Conservation (phyloP, 768 basidiomycete genomes). For the Psilocybe cyanescens region DNA sequence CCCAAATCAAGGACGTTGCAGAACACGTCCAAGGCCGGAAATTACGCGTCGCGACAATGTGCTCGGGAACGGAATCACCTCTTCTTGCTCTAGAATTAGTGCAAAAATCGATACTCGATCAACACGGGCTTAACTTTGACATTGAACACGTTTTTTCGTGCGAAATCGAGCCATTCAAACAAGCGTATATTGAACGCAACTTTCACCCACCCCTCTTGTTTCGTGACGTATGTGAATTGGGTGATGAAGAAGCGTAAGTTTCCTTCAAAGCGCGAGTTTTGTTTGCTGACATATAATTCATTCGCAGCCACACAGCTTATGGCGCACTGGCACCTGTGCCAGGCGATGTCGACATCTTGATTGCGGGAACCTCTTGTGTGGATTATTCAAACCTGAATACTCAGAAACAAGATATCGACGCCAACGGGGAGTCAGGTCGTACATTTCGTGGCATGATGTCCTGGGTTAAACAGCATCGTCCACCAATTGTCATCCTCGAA, state of each 20-base stretch:
- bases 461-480: conserved; percentile 87
- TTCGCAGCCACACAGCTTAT: conserved; percentile 84
- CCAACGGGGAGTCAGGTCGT: conserved; percentile 88
- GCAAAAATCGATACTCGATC: conserved; percentile 71
- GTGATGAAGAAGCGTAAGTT: conserved; percentile 74
- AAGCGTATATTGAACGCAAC: conserved; percentile 96
- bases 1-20: conserved; percentile 67
- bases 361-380: conserved; percentile 96
- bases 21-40: conserved; percentile 76
- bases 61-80: conserved; percentile 95
- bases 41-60: conserved; percentile 96
- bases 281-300: conserved; percentile 1
- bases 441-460: conserved; percentile 96
- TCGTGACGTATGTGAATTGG: conserved; percentile 92
- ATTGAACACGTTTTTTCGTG: conserved; percentile 96
- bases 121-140: conserved; percentile 64
- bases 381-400: conserved; percentile 98
- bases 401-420: conserved; percentile 87
- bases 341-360: conserved; percentile 86
- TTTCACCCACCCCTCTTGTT: conserved; percentile 92
- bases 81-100: conserved; percentile 89
- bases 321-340: conserved; percentile 86
- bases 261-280: not conserved
- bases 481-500: conserved; percentile 91
- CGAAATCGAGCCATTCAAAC: conserved; percentile 97